Base-by-base conservation (phyloP, 257 asterid species). In the Scutellaria baicalensis region DNA sequence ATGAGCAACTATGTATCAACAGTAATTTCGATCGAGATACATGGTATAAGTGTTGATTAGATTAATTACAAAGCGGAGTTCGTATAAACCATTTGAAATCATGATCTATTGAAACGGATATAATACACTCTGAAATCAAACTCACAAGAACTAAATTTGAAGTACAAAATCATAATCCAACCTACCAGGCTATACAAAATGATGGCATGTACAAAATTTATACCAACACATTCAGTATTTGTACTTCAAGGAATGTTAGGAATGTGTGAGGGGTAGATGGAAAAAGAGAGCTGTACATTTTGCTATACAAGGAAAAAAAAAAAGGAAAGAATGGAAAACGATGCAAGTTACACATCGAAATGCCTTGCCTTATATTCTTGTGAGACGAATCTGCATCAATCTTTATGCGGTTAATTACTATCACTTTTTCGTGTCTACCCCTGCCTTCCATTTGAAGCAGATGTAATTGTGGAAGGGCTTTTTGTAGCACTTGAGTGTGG, bases 361-460 rank as follows among this genome's bases (percentile, higher is more conserved):
- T 58, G 60, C 60, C 72, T 49, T 36, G 12, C 43, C 59, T 43
- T 27, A 13, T 62, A 49, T 47, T 71, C 75, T 36, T 44, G 56
- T 69, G 66, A 21, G 20, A 14, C 4, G 14, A 16, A 39, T 42
- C 47, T 9, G 65, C 71, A 67, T 16, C 66, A 38, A 6, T 49
- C 14, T 49, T 59, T 44, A 43, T 59, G 31, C 20, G 36, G 40
- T 27, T 55, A 69, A 76, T 69, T 27, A 21, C 38, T 50, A 18
- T 11, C 5, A 39, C 0, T 58, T 31, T 42, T 49, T 10, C 11
- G 55, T 73, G 49, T 66, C 61, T 71, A 71, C 21, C 59, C 80
- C 43, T 69, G 86, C 72, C 55, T 77, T 42, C 91, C 87, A 72
- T 81, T 84, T 35, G 88, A 86, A 77, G 78, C 84, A 40, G 84